Conservation (phyloP, 1,139 yeast species). For the Saccharomyces hybrid region DNA sequence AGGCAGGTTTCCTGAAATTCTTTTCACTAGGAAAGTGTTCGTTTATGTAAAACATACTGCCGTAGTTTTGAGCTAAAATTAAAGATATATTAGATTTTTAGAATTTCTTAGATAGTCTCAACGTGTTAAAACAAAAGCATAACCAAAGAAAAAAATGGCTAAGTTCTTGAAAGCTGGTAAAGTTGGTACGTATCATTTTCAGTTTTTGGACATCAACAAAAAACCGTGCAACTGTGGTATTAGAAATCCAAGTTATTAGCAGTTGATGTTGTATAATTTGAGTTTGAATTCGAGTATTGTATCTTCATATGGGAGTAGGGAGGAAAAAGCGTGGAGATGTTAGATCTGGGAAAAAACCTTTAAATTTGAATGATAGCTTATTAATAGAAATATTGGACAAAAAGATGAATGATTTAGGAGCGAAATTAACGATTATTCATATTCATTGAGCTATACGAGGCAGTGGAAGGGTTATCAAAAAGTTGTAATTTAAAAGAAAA, state of each 20-base stretch:
- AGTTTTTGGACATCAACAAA: background rate
- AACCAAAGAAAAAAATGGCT: constrained; percentile 56
- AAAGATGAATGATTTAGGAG: background rate
- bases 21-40: background rate
- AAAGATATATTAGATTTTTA: background rate
- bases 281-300: background rate
- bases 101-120: background rate
- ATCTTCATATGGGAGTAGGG: background rate
- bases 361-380: background rate
- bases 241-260: background rate
- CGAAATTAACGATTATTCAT: background rate
- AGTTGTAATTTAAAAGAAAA: background rate
- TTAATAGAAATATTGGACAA: background rate
- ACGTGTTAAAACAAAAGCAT: constrained; percentile 18
- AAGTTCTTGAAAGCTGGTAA: constrained; percentile 98
- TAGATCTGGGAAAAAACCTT: background rate
- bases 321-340: background rate
- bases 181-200: constrained; percentile 46
- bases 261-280: background rate
- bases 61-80: background rate
- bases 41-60: background rate
- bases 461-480: background rate
- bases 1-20: background rate
- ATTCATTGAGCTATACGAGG: background rate
- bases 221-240: background rate